Conservation (phyloP, 352 stramenopile genomes). For the Elongisporangium undulatum region DNA sequence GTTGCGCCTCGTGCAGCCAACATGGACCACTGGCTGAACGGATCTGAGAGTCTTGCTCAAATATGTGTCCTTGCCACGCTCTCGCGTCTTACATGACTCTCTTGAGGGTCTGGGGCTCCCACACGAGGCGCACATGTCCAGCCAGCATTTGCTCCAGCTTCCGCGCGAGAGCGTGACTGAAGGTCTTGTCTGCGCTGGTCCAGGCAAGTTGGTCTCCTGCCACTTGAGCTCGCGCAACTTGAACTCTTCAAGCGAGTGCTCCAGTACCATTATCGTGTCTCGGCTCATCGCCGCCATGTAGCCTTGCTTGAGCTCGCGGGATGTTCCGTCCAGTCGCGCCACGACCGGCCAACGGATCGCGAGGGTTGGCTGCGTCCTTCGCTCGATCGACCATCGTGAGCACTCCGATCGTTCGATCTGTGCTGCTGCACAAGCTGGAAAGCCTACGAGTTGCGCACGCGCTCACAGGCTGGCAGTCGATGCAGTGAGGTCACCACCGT, state of each 20-base stretch:
- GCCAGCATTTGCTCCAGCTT: constrained; percentile 34
- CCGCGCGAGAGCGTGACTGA: constrained; percentile 16
- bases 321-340: constrained; percentile 18
- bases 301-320: constrained; percentile 27
- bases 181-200: constrained; percentile 17
- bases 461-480: constrained; percentile 21
- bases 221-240: constrained; percentile 22
- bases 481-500: constrained; percentile 16
- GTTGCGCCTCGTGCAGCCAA: too few relatives aligned
- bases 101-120: constrained; percentile 15
- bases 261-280: constrained; percentile 13
- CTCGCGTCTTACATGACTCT: too few relatives aligned
- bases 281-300: constrained; percentile 37
- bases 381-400: constrained; percentile 41
- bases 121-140: constrained; percentile 17
- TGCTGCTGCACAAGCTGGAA: constrained; percentile 42
- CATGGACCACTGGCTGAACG: too few relatives aligned
- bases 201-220: constrained; percentile 19
- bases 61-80: too few relatives aligned
- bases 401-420: constrained; percentile 31
- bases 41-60: too few relatives aligned
- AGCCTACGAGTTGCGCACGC: constrained; percentile 32
- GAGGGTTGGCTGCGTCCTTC: constrained; percentile 13
- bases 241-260: constrained; percentile 14
- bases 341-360: constrained; percentile 19